Base-by-base conservation (phyloP, 805 yeast genomes). In the Saturnispora galanensis region DNA sequence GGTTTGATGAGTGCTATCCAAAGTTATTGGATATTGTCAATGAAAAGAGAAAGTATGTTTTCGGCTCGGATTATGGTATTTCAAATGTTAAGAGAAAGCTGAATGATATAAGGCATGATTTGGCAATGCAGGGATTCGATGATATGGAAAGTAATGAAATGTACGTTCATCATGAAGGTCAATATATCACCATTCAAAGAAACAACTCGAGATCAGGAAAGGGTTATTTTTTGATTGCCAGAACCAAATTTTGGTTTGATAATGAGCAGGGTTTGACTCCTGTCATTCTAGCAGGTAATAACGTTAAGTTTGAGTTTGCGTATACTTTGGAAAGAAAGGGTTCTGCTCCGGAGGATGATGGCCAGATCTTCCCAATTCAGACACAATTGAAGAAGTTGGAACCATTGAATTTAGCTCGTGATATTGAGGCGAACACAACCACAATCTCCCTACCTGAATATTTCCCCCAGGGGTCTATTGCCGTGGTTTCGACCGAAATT, bases 131-230 rank as follows among this genome's bases (percentile, higher is more conserved):
- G 48, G 67, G 72, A 50, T 67, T 69, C 35, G 94, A 85, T 50
- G 69, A 70, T 39, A 48, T 57, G 38, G 69, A 69, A 42, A 71
- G 69, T 47, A 84, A 84, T 54, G 97, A 90, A 63, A 87, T 85
- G 84, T 90, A 85, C 60, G 84, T 90, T 35, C 97, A 90, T 58
- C 96, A 85, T 56, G 95, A 88, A 50, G 96, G 85, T 11, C 95
- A 89, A 60, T 90, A 73, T 60, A 85, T 90, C 47, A 89, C 97
- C 0, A 79, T 90, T 44, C 97, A 90, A 61, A 70, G 97, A 53
- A 74, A 80, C 26, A 85, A 86, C 58, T 82, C 94, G 0, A 74
- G 77, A 51, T 79, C 87, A 2, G 97, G 97, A 2, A 73, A 74
- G 47, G 98, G 98, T 2, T 85, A 84, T 77, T 87, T 84, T 54